Evolutionary conservation across 768 basidiomycete genomes (phyloP), one percentile per base, ranked within the genome.

Genomic region (Phylloporus scabripes): DNA sequence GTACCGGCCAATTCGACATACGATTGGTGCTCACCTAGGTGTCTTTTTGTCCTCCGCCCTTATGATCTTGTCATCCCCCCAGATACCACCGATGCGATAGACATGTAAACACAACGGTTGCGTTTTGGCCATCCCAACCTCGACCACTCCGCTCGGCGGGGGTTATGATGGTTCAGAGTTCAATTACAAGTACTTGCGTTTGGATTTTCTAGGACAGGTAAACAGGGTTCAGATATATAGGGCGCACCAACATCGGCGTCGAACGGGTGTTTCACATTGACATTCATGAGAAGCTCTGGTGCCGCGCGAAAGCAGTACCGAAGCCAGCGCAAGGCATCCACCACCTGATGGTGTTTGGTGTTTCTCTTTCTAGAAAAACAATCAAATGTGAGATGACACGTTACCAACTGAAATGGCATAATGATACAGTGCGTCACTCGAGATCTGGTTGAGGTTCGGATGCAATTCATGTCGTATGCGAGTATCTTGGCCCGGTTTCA

Each of bases 51-150:
- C 65, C 39, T 67, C 65, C 5, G 42, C 62, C 39, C 48, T 58
- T 51, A 67, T 37, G 42, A 67, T 48, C 49, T 51, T 66, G 47
- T 65, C 60, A 20, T 69, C 61, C 17, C 59, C 45, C 52, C 63
- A 63, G 12, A 67, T 46, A 15, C 62, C 49, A 0, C 67, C 67
- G 9, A 54, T 45, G 1, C 63, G 58, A 45, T 67, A 67, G 42
- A 67, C 49, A 33, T 67, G 65, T 11, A 67, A 45, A 42, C 52
- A 57, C 48, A 57, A 20, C 5, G 60, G 51, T 21, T 11, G 42
- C 7, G 47, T 21, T 15, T 50, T 49, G 18, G 32, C 7, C 55
- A 48, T 56, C 5, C 31, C 24, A 14, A 32, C 37, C 15, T 17
- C 21, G 50, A 42, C 26, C 3, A 42, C 43, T 18, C 45, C 23